phyloP scores from a whole-genome alignment of 345 rosid genomes.

The Chamaenerion angustifolium region DNA sequence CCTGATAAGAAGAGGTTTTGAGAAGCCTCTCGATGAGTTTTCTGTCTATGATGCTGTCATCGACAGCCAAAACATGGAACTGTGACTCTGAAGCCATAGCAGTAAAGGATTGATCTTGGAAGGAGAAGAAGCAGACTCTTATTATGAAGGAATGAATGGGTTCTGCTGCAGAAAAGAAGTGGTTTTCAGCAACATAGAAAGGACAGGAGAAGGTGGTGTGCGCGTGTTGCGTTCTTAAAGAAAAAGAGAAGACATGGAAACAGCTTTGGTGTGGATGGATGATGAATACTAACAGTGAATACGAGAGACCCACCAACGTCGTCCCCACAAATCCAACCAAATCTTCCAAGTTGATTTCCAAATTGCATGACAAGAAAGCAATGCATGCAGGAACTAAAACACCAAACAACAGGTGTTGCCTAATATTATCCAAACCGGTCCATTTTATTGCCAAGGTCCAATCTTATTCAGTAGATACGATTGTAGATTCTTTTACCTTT shows the following conservation, averaged over 20 bases:
- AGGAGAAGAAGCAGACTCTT: too few relatives aligned
- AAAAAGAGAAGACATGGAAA: conserved; percentile 4
- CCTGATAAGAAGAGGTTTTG: conserved; percentile 82
- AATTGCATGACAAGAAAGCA: not conserved
- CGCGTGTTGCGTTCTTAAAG: not conserved
- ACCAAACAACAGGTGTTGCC: too few relatives aligned
- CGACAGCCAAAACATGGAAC: conserved; percentile 93
- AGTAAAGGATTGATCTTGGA: too few relatives aligned
- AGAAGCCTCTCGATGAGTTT: conserved; percentile 83
- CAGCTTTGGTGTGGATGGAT: not conserved
- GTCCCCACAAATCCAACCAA: conserved; percentile 33
- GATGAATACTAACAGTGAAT: not conserved
- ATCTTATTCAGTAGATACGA: too few relatives aligned
- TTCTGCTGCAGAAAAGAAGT: too few relatives aligned
- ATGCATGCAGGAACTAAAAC: too few relatives aligned
- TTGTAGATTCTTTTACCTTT: too few relatives aligned
- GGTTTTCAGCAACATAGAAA: too few relatives aligned
- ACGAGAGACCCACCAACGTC: conserved; percentile 21
- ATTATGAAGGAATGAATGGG: too few relatives aligned
- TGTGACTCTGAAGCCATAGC: conserved; percentile 44
- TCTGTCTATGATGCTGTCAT: conserved; percentile 71
- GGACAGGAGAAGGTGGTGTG: too few relatives aligned
- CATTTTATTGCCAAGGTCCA: too few relatives aligned
- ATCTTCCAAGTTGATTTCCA: conserved; percentile 32
- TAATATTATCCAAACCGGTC: too few relatives aligned